phyloP scores from a whole-genome alignment of 176 grass and related monocot genomes.

The Aegilops tauschii region DNA sequence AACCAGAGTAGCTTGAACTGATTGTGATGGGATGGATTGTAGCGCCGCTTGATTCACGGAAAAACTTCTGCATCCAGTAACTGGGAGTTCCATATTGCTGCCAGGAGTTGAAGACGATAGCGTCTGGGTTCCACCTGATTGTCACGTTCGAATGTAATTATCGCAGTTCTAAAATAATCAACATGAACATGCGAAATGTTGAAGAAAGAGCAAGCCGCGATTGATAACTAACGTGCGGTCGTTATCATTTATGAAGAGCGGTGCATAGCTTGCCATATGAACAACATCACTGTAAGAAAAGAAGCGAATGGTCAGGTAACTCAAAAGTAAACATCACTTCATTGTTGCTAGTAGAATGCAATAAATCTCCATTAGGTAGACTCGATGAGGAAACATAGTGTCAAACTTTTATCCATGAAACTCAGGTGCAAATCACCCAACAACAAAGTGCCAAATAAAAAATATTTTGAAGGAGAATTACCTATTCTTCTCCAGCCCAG shows the following conservation, averaged over 20 bases:
- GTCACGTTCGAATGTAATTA: neutral
- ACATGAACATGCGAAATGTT: neutral
- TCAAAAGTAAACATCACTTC: neutral
- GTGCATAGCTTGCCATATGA: slow-evolving; percentile 92
- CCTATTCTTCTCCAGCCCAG: slow-evolving; percentile 90
- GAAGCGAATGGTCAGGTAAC: neutral
- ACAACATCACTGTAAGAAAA: slow-evolving; percentile 72
- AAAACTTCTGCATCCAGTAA: slow-evolving; percentile 84
- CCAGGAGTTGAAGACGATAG: slow-evolving; percentile 82
- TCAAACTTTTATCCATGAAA: neutral
- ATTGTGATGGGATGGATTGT: slow-evolving; percentile 37
- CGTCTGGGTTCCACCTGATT: slow-evolving; percentile 81
- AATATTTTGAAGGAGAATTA: slow-evolving; percentile 11
- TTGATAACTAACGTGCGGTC: slow-evolving; percentile 52
- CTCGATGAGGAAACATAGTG: neutral
- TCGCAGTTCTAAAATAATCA: neutral
- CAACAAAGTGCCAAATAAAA: neutral
- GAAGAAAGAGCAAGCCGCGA: neutral
- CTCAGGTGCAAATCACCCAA: neutral
- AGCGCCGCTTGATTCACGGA: slow-evolving; percentile 72
- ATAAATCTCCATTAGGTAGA: neutral
- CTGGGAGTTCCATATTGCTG: slow-evolving; percentile 86
- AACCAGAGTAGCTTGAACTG: slow-evolving; percentile 33
- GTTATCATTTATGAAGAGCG: slow-evolving; percentile 82
- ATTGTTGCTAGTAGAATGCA: neutral